A percentile compares a stretch with the other conserved stretches of the same genome.
Conservation (phyloP, 345 rosid species). For the Arabidopsis suecica region DNA sequence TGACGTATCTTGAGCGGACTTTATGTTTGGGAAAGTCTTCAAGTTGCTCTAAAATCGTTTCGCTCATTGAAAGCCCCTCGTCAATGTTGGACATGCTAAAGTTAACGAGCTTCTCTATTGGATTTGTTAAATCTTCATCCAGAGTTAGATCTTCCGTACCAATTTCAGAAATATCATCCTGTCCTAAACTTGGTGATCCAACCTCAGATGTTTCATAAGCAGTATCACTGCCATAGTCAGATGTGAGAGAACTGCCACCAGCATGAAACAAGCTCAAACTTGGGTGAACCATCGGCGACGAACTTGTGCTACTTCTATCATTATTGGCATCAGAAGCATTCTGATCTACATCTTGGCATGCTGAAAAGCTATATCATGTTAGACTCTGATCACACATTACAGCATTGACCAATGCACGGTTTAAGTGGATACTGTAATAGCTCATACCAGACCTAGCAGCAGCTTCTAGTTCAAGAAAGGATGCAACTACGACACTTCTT, state of each 20-base stretch:
- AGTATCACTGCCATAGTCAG: conserved; percentile 96
- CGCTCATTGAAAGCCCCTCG: conserved; percentile 94
- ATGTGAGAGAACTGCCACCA: conserved; percentile 71
- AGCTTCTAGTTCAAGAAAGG: conserved; percentile 98
- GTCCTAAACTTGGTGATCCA: conserved; percentile 79
- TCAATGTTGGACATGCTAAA: conserved; percentile 93
- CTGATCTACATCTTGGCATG: conserved; percentile 82
- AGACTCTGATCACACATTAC: conserved; percentile 26
- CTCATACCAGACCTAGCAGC: conserved; percentile 96
- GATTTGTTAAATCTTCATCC: conserved; percentile 82
- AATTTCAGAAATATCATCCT: conserved; percentile 71
- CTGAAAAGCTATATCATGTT: conserved; percentile 54
- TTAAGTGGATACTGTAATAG: conserved; percentile 30
- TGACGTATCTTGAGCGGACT: conserved; percentile 57
- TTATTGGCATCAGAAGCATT: conserved; percentile 56
- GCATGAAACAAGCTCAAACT: conserved; percentile 58
- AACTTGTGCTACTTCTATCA: conserved; percentile 50
- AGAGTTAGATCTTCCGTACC: conserved; percentile 70
- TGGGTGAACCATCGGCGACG: conserved; percentile 55
- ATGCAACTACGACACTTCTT: conserved; percentile 84
- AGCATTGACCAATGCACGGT: conserved; percentile 18
- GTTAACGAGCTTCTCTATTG: conserved; percentile 84
- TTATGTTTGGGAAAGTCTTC: conserved; percentile 83
- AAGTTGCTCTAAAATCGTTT: conserved; percentile 90
- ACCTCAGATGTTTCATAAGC: conserved; percentile 90